These are phyloP conservation scores for Alternaria consortialis DNA, from an alignment of 2,329 filamentous ascomycete genomes.

Conservation along the genomic window DNA sequence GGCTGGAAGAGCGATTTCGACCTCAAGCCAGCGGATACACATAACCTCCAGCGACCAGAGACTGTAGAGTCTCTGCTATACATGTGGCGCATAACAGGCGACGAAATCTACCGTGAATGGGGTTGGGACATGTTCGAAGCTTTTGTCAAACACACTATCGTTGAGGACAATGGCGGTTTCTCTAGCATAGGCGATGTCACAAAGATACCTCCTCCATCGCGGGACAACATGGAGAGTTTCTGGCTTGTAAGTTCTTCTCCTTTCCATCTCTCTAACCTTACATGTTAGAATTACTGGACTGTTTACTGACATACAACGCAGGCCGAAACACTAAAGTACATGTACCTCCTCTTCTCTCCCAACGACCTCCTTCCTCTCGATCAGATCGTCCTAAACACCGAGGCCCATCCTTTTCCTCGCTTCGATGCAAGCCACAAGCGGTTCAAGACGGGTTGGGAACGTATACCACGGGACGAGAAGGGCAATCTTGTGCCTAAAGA, in stretches of 20 bases:
- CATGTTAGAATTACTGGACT: not conserved
- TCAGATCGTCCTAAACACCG: conserved; percentile 92
- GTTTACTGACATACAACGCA: conserved; percentile 42
- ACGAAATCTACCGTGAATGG: conserved; percentile 90
- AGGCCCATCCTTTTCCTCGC: conserved; percentile 87
- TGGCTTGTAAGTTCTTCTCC: conserved; percentile 76
- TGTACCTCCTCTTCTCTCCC: conserved; percentile 92
- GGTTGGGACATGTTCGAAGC: conserved; percentile 98
- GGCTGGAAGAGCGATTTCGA: conserved; percentile 80
- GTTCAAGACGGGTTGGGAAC: conserved; percentile 82
- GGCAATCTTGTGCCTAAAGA: conserved; percentile 38
- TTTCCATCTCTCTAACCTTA: not conserved
- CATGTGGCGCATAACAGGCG: conserved; percentile 98
- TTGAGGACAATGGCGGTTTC: conserved; percentile 81
- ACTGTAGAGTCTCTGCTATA: conserved; percentile 97
- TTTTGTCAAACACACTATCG: conserved; percentile 85
- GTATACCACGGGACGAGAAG: conserved; percentile 65
- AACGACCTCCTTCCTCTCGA: conserved; percentile 84
- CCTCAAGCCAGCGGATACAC: conserved; percentile 82
- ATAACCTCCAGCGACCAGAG: conserved; percentile 95
- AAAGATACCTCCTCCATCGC: conserved; percentile 70
- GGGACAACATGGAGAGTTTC: conserved; percentile 99
- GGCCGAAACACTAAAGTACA: conserved; percentile 97
- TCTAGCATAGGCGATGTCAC: conserved; percentile 82
- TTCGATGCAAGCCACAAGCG: conserved; percentile 79